phyloP scores from a whole-genome alignment of 2,329 filamentous ascomycete species.

The Furcasterigmium sp. region DNA sequence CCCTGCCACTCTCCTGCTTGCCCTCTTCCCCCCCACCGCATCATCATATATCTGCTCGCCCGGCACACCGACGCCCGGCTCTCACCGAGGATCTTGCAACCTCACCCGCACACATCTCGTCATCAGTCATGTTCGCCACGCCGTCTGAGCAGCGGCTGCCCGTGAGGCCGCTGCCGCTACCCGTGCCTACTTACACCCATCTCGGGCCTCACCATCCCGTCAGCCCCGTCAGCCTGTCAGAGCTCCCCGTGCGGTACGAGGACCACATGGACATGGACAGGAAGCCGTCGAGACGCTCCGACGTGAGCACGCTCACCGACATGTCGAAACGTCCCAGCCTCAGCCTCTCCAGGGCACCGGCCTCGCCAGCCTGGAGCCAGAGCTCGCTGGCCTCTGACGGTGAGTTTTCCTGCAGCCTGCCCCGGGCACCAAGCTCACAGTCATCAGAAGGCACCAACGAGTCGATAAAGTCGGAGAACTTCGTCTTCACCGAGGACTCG shows the following conservation, averaged over 20 bases:
- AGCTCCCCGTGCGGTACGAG: neutral
- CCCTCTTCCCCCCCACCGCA: neutral
- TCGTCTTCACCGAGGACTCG: neutral
- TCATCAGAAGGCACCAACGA: neutral
- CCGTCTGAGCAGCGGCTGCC: neutral
- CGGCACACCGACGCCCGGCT: constrained; percentile 2
- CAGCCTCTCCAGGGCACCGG: neutral
- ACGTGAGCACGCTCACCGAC: neutral
- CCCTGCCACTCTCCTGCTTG: constrained; percentile 2
- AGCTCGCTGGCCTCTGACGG: neutral
- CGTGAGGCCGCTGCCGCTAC: neutral
- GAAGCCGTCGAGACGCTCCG: neutral
- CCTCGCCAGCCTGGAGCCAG: constrained; percentile 1
- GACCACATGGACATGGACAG: neutral
- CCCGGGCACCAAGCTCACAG: neutral
- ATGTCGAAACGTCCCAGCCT: neutral
- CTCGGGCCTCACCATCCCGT: neutral
- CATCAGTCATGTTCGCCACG: neutral
- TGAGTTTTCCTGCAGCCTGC: neutral
- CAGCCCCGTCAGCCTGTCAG: neutral
- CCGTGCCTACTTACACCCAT: neutral
- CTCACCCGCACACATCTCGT: constrained; percentile 5
- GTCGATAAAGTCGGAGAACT: neutral
- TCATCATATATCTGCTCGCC: neutral
- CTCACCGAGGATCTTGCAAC: no score